phyloP scores from a whole-genome alignment of 2,329 filamentous ascomycete species.

The Emmonsia crescens region DNA sequence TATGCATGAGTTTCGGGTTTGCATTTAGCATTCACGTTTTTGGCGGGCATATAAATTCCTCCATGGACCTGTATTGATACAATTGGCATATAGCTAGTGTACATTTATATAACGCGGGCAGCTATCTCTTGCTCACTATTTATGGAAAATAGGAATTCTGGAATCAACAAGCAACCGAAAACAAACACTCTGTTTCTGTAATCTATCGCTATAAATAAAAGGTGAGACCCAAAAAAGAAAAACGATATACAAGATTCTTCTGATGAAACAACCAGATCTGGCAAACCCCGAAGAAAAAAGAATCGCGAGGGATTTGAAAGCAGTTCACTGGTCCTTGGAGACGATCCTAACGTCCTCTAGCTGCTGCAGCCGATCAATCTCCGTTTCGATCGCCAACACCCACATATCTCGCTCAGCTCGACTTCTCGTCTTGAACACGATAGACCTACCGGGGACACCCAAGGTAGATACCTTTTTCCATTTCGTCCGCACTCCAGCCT shows the following conservation, averaged over 20 bases:
- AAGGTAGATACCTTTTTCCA: conserved; percentile 50
- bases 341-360: conserved; percentile 42
- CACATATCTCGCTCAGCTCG: conserved; percentile 56
- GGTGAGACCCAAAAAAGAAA: neutral
- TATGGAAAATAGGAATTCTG: neutral
- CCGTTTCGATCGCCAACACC: conserved; percentile 54
- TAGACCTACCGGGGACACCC: conserved; percentile 49
- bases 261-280: neutral
- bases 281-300: neutral
- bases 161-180: neutral
- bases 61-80: neutral
- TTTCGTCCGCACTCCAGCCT: conserved; percentile 26
- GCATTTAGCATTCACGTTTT: too few species aligned
- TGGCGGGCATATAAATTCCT: neutral
- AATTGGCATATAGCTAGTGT: neutral
- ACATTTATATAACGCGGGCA: neutral
- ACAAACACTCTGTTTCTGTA: neutral
- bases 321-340: conserved; percentile 9
- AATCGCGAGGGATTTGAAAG: neutral
- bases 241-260: neutral
- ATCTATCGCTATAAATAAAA: neutral
- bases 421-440: conserved; percentile 56
- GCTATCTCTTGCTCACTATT: neutral
- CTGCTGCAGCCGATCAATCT: conserved; percentile 51
- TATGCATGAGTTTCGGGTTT: neutral